These are phyloP conservation scores for Ilex asprella DNA, from an alignment of 257 asterid genomes.

Conservation along the genomic window DNA sequence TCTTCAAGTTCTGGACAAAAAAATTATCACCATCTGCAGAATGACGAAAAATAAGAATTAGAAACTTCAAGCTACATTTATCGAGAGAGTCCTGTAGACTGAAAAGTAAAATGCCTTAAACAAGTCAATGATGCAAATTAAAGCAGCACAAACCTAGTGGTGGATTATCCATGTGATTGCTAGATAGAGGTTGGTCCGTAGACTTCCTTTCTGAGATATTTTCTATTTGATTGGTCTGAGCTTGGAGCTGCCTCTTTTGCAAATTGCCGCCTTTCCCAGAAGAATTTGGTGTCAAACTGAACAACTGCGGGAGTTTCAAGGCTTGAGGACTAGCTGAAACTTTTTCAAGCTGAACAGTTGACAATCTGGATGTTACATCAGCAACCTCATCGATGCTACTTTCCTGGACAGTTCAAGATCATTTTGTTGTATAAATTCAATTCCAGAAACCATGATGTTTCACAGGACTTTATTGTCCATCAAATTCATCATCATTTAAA, in stretches of 20 bases:
- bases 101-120: neutral
- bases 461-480: constrained; percentile 6
- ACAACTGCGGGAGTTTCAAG: constrained; percentile 88
- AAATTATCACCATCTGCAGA: constrained; percentile 65
- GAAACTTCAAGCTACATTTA: neutral
- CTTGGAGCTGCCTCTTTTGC: constrained; percentile 53
- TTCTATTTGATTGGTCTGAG: constrained; percentile 51
- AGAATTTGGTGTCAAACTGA: constrained; percentile 81
- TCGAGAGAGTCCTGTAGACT: neutral
- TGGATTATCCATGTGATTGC: constrained; percentile 34
- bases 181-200: constrained; percentile 44
- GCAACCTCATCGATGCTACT: constrained; percentile 55
- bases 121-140: neutral
- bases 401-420: constrained; percentile 45
- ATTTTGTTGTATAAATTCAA: constrained; percentile 12
- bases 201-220: constrained; percentile 40
- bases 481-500: constrained; percentile 5
- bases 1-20: constrained; percentile 75
- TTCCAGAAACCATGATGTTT: constrained; percentile 14
- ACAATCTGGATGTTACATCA: constrained; percentile 68
- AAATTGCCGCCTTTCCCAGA: constrained; percentile 72
- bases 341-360: constrained; percentile 76
- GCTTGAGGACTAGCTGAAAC: constrained; percentile 69
- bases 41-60: constrained; percentile 1
- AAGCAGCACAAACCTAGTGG: constrained; percentile 43